A percentile compares a stretch with the other conserved stretches of the same genome.
Conservation (phyloP, 2,329 filamentous ascomycete species). For the Nemania sp. region DNA sequence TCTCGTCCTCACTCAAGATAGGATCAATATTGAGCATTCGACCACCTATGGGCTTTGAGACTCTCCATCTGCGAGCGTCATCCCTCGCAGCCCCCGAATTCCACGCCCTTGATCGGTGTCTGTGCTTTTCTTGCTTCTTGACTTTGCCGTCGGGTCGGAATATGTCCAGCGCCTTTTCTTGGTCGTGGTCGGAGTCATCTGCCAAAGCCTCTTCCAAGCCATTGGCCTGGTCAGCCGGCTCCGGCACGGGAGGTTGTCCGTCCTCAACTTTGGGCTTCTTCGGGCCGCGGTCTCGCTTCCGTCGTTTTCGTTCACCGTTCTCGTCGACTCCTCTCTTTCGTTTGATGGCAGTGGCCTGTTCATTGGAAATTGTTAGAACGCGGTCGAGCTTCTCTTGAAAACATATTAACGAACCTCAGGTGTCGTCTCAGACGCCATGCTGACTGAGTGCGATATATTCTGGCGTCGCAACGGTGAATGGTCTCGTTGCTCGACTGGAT, state of each 20-base stretch:
- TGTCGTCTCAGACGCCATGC: conserved; percentile 35
- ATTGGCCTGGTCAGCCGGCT: conserved; percentile 22
- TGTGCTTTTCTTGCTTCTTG: conserved; percentile 27
- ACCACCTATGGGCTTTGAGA: conserved; percentile 68
- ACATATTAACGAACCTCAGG: conserved; percentile 32
- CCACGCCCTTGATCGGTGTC: conserved; percentile 14
- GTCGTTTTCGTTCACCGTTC: conserved; percentile 47
- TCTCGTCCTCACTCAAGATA: conserved; percentile 64
- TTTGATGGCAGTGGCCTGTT: conserved; percentile 48
- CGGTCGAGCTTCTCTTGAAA: background rate
- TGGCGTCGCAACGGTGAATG: conserved; percentile 10
- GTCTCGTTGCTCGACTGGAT: background rate
- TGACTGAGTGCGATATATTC: conserved; percentile 14
- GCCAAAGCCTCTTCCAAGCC: background rate
- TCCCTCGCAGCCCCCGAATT: background rate
- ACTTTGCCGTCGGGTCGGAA: conserved; percentile 12
- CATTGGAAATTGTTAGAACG: conserved; percentile 16
- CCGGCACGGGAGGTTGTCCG: conserved; percentile 15
- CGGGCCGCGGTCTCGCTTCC: conserved; percentile 41
- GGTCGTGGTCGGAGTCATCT: background rate
- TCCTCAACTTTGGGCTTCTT: conserved; percentile 24
- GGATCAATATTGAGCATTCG: conserved; percentile 68
- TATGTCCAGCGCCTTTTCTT: conserved; percentile 7
- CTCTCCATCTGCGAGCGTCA: conserved; percentile 52
- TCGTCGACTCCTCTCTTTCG: conserved; percentile 53